A percentile compares a stretch with the other conserved stretches of the same genome.
These are phyloP conservation scores for Leccinum incarnatum DNA, from an alignment of 768 basidiomycete genomes.

Conservation along the genomic window DNA sequence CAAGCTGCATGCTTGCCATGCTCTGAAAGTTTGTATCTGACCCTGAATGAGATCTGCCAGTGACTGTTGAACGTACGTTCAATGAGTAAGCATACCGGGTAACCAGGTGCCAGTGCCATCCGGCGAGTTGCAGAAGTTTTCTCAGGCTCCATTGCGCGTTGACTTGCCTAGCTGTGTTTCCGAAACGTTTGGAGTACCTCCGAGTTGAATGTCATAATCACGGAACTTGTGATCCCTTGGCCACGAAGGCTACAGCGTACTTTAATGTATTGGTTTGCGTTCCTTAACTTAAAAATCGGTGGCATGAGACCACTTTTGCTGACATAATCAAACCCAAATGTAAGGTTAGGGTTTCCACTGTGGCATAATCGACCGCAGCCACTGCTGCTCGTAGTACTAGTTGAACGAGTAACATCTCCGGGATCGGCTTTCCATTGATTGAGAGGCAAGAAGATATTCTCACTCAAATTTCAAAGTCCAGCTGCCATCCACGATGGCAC, in stretches of 20 bases:
- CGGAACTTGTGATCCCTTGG: background rate
- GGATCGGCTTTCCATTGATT: background rate
- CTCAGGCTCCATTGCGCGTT: background rate
- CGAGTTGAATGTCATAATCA: background rate
- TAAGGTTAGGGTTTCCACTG: conserved; percentile 24
- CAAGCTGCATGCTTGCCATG: conserved; percentile 1
- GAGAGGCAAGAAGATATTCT: background rate
- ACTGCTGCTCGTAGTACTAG: too few relatives aligned
- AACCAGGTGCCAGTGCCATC: too few relatives aligned
- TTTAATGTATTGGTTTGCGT: background rate
- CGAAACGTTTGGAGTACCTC: background rate
- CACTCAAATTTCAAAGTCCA: background rate
- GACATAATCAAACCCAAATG: conserved; percentile 15
- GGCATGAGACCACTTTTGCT: background rate
- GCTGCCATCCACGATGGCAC: conserved; percentile 33
- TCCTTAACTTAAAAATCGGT: background rate
- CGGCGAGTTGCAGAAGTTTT: background rate
- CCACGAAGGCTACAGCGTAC: background rate
- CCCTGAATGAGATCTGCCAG: background rate
- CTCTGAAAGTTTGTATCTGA: background rate
- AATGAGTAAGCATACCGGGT: too few relatives aligned
- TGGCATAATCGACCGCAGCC: background rate
- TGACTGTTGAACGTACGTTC: too few relatives aligned
- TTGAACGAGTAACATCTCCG: background rate
- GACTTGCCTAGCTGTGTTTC: conserved; percentile 7